Evolutionary conservation across 2,329 filamentous ascomycete species (phyloP).

Genomic region (Colletotrichum somersetense): DNA sequence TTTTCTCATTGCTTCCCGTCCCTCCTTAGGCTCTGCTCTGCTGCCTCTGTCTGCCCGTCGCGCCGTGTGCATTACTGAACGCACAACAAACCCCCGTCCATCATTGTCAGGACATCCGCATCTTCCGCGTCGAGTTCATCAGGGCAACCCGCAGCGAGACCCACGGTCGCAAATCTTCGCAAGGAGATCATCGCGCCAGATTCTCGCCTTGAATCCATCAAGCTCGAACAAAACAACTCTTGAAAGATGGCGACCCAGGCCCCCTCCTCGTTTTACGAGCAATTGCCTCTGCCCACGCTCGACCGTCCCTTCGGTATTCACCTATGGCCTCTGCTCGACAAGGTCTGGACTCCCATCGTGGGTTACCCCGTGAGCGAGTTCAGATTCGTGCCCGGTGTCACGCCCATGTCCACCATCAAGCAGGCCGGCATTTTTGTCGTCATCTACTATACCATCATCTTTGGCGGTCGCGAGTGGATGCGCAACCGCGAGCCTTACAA

Average conservation of each 20-base stretch:
- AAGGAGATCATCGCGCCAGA: conserved; percentile 22
- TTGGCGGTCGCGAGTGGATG: conserved; percentile 94
- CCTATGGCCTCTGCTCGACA: conserved; percentile 95
- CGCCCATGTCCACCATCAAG: conserved; percentile 90
- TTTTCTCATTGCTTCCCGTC: conserved; percentile 54
- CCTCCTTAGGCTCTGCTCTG: conserved; percentile 54
- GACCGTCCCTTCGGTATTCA: conserved; percentile 92
- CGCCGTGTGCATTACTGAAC: conserved; percentile 35
- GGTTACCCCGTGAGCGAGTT: conserved; percentile 92
- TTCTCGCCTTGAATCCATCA: conserved; percentile 8
- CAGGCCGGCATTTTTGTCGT: conserved; percentile 84
- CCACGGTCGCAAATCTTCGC: conserved; percentile 29
- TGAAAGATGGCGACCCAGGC: conserved; percentile 52
- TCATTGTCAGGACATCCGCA: conserved; percentile 36
- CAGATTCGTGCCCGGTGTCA: conserved; percentile 82
- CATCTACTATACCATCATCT: conserved; percentile 93
- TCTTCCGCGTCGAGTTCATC: conserved; percentile 45
- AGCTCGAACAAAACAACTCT: conserved; percentile 33
- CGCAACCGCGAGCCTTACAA: conserved; percentile 86
- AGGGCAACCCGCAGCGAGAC: conserved; percentile 37
- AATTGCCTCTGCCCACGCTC: conserved; percentile 80
- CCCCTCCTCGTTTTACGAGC: conserved; percentile 63
- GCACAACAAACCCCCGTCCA: background rate
- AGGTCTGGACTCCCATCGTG: conserved; percentile 79
- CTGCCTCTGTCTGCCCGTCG: conserved; percentile 28